A percentile compares a stretch with the other conserved stretches of the same genome.
Evolutionary conservation across 768 basidiomycete species (phyloP).

Genomic region (Lactarius psammicola): DNA sequence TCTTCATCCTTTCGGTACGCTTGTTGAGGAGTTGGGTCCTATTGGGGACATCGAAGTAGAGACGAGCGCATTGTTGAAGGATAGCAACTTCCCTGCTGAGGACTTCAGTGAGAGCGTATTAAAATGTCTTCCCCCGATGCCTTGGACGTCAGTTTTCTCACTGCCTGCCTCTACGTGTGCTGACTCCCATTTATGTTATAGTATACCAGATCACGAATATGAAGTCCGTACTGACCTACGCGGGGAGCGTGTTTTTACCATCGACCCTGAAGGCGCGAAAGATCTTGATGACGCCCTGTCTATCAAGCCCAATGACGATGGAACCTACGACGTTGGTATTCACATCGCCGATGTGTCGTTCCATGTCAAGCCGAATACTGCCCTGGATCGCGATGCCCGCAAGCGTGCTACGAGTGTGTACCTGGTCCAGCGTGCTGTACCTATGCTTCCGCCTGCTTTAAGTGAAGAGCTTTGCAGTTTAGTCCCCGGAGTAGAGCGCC

Average conservation of each 20-base stretch:
- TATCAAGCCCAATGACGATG: constrained; percentile 84
- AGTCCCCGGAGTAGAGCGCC: constrained; percentile 80
- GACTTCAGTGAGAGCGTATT: constrained; percentile 94
- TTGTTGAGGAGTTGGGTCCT: constrained; percentile 96
- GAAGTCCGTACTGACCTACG: constrained; percentile 89
- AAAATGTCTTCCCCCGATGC: constrained; percentile 93
- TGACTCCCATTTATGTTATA: constrained; percentile 35
- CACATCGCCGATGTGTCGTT: constrained; percentile 96
- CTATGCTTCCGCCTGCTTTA: constrained; percentile 94
- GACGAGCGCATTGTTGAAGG: constrained; percentile 94
- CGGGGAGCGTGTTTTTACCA: constrained; percentile 81
- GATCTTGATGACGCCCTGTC: constrained; percentile 96
- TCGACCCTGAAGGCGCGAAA: constrained; percentile 86
- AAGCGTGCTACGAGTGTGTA: constrained; percentile 98
- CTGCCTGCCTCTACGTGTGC: constrained; percentile 6
- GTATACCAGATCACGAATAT: constrained; percentile 85
- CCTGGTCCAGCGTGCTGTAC: constrained; percentile 91
- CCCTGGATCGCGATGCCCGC: constrained; percentile 96
- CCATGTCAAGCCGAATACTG: constrained; percentile 93
- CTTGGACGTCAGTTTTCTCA: constrained; percentile 74
- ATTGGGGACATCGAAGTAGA: constrained; percentile 99
- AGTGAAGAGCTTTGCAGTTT: constrained; percentile 94
- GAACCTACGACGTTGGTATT: constrained; percentile 89
- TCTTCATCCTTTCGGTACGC: constrained; percentile 95
- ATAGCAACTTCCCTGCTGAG: constrained; percentile 98